Base-by-base conservation (phyloP, 192 early-diverging fungal genomes). In the Coemansia asiatica region DNA sequence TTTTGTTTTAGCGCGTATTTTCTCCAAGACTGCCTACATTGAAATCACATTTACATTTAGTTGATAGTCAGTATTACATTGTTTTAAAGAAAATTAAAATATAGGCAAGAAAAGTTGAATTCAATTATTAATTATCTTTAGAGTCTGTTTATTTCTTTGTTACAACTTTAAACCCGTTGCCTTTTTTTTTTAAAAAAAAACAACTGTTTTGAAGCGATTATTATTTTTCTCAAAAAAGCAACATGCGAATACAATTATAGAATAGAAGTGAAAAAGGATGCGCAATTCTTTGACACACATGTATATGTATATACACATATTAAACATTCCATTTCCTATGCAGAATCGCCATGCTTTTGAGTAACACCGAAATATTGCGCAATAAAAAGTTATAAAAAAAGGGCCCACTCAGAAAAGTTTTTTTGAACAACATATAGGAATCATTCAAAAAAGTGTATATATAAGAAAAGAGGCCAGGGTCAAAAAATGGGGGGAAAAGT, bases 21-120 rank as follows among this genome's bases (percentile, higher is more conserved):
- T 94, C 60, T 96, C 85, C 33, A 91, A 83, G 16, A 98, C 89
- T 1, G 93, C 92, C 86, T 85, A 68, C 51, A 73, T 2, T 22
- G 1, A 35, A 36, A 19, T 26, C 33, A 5, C 5, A n/a, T 38
- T 19, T 38, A 3, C 46, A 68, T 5, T 27, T 55, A 3, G 40
- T 16, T 13, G 40, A 18, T 44, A 13, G 16, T 16, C 13, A 16
- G 3, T 15, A 44, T 44, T 10, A 15, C 40, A 44, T 44, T 44
- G 40, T 44, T 44, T 44, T 6, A 27, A 48, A 22, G 33, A 19
- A 33, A 18, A 55, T 16, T 35, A 44, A 21, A 25, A 51, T 26
- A 10, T 13, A 44, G 2, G 16, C 0, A 18, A 44, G 9, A 44
- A 13, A 16, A 44, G 3, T 13, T 44, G 40, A 36, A 36, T 44